Percentiles rank a stretch among this genome's conserved stretches.
These are phyloP conservation scores for Avena eriantha DNA, from an alignment of 176 grass and related monocot genomes.

Conservation along the genomic window DNA sequence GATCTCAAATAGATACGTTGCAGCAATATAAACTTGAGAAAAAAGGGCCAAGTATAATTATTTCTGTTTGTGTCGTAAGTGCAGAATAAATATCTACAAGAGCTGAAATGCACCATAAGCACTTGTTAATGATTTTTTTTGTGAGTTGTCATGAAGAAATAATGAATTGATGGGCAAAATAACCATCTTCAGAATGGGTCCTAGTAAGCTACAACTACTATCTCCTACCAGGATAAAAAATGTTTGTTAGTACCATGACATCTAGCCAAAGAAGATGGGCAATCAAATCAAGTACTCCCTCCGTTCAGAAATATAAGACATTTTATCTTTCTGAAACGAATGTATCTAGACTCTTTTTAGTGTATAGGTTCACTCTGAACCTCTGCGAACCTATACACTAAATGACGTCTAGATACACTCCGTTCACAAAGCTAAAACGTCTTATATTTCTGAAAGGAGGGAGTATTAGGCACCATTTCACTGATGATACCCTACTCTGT, in stretches of 20 bases:
- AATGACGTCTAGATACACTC: no score
- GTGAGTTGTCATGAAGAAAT: background rate
- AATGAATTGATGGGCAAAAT: background rate
- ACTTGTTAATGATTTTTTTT: background rate
- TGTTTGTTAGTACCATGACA: background rate
- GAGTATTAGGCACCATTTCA: background rate
- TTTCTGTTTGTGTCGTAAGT: background rate
- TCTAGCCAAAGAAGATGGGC: background rate
- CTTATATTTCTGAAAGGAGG: no score
- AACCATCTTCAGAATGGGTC: background rate
- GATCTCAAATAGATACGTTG: background rate
- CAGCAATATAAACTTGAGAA: background rate
- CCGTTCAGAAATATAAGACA: no score
- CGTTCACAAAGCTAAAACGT: no score
- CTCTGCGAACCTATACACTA: no score
- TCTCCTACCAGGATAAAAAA: background rate
- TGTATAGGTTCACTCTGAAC: no score
- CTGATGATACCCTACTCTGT: background rate
- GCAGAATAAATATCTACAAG: slow-evolving; percentile 12
- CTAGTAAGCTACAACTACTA: slow-evolving; percentile 10
- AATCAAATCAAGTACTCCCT: background rate
- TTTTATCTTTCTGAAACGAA: no score
- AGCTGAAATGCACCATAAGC: background rate
- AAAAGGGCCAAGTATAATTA: background rate
- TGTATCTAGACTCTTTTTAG: no score